phyloP scores from a whole-genome alignment of 2,329 filamentous ascomycete species.

The Colletotrichum sublineola region DNA sequence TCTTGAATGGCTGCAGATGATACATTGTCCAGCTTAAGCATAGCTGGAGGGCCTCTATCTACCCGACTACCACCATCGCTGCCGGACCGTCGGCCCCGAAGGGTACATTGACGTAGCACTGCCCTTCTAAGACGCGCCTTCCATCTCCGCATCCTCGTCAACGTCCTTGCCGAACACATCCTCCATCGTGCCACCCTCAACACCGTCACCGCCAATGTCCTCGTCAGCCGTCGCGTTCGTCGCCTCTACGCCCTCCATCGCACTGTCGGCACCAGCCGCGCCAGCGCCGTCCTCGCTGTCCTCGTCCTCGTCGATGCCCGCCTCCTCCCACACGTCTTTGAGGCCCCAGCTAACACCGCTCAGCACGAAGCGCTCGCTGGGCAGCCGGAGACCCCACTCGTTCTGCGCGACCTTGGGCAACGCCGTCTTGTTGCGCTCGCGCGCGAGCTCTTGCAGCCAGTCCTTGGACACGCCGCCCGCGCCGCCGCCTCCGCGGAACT shows the following conservation, averaged over 20 bases:
- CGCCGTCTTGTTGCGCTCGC: constrained; percentile 76
- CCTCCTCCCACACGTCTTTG: constrained; percentile 69
- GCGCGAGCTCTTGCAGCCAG: constrained; percentile 81
- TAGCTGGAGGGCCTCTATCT: neutral
- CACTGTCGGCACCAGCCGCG: constrained; percentile 58
- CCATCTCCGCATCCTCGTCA: constrained; percentile 67
- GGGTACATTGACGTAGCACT: neutral
- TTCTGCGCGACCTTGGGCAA: constrained; percentile 73
- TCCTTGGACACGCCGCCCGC: constrained; percentile 76
- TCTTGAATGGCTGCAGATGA: neutral
- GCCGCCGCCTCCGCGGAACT: constrained; percentile 71
- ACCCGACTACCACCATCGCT: neutral
- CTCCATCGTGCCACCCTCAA: constrained; percentile 65
- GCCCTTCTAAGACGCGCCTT: constrained; percentile 33
- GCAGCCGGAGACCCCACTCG: constrained; percentile 77
- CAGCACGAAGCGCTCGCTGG: constrained; percentile 77
- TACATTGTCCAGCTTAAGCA: neutral
- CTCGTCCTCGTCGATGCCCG: constrained; percentile 56
- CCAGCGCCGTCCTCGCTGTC: constrained; percentile 57
- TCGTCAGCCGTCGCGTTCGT: constrained; percentile 54
- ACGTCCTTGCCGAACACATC: constrained; percentile 68
- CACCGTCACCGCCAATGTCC: constrained; percentile 60
- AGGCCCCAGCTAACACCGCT: constrained; percentile 76
- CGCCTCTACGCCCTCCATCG: constrained; percentile 63
- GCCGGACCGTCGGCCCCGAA: neutral